phyloP scores from a whole-genome alignment of 768 basidiomycete species.

The Tephrocybe sp. region DNA sequence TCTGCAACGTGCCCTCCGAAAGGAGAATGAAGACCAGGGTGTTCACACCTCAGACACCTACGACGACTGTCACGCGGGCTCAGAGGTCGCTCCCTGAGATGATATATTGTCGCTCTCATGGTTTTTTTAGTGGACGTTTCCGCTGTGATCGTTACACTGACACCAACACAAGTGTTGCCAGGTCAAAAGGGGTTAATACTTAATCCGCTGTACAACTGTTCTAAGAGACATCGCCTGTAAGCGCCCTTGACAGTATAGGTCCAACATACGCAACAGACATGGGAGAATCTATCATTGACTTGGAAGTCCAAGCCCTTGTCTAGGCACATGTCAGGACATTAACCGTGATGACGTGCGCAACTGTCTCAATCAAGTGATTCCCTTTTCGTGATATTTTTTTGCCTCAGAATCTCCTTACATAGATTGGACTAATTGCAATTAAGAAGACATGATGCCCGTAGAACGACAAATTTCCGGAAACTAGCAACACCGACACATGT shows the following conservation, averaged over 20 bases:
- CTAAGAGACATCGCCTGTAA: background rate
- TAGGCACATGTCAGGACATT: background rate
- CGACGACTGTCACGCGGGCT: background rate
- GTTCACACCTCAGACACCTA: background rate
- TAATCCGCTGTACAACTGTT: background rate
- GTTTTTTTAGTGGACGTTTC: background rate
- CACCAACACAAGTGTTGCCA: background rate
- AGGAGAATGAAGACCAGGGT: conserved; percentile 3
- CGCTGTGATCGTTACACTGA: background rate
- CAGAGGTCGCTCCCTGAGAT: background rate
- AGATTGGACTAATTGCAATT: too few relatives aligned
- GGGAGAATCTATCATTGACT: background rate
- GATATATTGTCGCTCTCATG: background rate
- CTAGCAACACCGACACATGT: too few relatives aligned
- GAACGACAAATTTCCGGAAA: background rate
- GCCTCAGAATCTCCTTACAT: too few relatives aligned
- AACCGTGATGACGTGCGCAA: background rate
- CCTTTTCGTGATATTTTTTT: too few relatives aligned
- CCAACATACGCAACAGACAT: background rate
- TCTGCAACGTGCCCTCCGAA: background rate
- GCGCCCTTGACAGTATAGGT: background rate
- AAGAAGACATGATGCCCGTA: background rate
- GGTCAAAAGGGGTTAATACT: background rate
- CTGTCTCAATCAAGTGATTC: background rate
- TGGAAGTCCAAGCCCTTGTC: background rate